Percentiles rank a stretch among this genome's conserved stretches.
phyloP scores from a whole-genome alignment of 352 stramenopile species.

The Pythium aquatile region DNA sequence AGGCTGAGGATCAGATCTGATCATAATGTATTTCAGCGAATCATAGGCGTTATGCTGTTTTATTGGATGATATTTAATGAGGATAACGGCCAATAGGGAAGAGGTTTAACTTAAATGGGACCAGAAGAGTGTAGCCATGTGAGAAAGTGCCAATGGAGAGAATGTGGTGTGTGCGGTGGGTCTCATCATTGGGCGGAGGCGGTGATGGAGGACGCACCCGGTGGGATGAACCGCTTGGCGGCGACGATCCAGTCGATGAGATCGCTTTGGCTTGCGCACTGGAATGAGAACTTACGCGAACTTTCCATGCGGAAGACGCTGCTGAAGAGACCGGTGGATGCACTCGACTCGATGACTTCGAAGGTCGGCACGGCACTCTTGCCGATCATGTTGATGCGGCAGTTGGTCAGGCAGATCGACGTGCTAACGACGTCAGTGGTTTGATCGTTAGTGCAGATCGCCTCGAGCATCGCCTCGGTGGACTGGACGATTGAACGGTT shows the following conservation, averaged over 20 bases:
- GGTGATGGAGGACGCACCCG: slow-evolving; percentile 19
- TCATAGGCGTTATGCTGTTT: background rate
- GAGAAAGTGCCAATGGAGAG: background rate
- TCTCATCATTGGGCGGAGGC: slow-evolving; percentile 8
- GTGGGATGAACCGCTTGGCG: slow-evolving; percentile 68
- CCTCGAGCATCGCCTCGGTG: slow-evolving; percentile 55
- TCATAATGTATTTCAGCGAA: slow-evolving; percentile 8
- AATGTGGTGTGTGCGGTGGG: background rate
- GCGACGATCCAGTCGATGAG: slow-evolving; percentile 83
- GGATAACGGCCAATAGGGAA: background rate
- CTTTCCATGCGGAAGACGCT: slow-evolving; percentile 63
- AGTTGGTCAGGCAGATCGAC: slow-evolving; percentile 63
- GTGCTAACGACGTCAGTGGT: slow-evolving; percentile 46
- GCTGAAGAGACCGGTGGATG: slow-evolving; percentile 53
- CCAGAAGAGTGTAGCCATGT: slow-evolving; percentile 15
- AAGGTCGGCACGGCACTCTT: slow-evolving; percentile 66
- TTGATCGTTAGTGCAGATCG: slow-evolving; percentile 52
- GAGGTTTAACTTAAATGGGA: slow-evolving; percentile 8
- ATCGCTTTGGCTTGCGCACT: slow-evolving; percentile 75
- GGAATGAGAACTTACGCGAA: slow-evolving; percentile 73
- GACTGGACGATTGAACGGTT: slow-evolving; percentile 54
- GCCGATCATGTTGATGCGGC: slow-evolving; percentile 72
- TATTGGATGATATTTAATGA: background rate
- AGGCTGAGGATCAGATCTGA: slow-evolving; percentile 23
- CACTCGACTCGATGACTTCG: slow-evolving; percentile 64